phyloP scores from a whole-genome alignment of 345 rosid species.

The Eucalyptus sp. region DNA sequence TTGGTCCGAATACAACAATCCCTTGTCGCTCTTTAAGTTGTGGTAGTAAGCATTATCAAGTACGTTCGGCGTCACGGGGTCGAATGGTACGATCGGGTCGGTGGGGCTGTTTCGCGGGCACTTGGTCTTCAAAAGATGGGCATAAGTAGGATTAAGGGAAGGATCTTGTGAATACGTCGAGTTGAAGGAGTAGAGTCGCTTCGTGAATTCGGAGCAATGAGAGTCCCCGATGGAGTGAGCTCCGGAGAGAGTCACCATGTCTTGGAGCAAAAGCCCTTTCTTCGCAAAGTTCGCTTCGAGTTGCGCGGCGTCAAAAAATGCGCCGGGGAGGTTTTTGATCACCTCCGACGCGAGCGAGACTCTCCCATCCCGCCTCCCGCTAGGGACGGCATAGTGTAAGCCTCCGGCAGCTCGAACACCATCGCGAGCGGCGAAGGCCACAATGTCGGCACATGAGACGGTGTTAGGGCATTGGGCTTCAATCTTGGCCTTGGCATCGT shows the following conservation, averaged over 20 bases:
- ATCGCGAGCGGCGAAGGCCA: slow-evolving; percentile 28
- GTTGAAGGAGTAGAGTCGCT: not conserved
- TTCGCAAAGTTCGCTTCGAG: not conserved
- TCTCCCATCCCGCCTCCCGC: slow-evolving; percentile 37
- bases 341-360: slow-evolving; percentile 12
- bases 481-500: slow-evolving; percentile 11
- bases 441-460: slow-evolving; percentile 32
- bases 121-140: not conserved
- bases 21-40: not conserved
- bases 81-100: not conserved
- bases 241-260: not conserved
- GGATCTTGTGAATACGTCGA: not conserved
- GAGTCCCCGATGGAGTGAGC: not conserved
- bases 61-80: not conserved
- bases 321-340: slow-evolving; percentile 5
- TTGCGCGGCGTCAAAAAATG: not conserved
- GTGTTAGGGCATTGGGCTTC: slow-evolving; percentile 15
- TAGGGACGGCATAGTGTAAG: slow-evolving; percentile 3
- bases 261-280: not conserved
- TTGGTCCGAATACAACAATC: slow-evolving; percentile 4
- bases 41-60: slow-evolving; percentile 6
- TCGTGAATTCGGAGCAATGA: not conserved
- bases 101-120: not conserved
- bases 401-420: slow-evolving; percentile 5
- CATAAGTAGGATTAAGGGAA: not conserved